These are phyloP conservation scores for Erysimum cheiri DNA, from an alignment of 441 rosid species.

Conservation along the genomic window DNA sequence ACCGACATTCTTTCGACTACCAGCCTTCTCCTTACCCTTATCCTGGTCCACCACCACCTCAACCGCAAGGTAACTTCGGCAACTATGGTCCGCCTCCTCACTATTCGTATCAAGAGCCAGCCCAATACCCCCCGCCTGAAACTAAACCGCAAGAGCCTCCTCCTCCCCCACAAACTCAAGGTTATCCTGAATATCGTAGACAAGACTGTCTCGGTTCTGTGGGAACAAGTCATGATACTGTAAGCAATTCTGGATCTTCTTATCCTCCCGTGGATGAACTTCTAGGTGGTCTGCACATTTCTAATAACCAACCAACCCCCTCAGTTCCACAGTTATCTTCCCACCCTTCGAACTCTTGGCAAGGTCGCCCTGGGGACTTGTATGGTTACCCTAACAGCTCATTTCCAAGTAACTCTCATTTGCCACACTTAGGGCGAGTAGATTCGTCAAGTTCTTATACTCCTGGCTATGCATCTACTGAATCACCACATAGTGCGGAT, in stretches of 20 bases:
- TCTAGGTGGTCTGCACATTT: slow-evolving; percentile 29
- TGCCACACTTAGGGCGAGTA: slow-evolving; percentile 47
- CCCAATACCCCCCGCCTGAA: slow-evolving; percentile 46
- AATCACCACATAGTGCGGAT: slow-evolving; percentile 48
- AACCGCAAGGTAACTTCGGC: slow-evolving; percentile 54
- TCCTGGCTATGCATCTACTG: slow-evolving; percentile 51
- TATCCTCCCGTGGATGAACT: slow-evolving; percentile 40
- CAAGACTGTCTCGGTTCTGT: slow-evolving; percentile 53
- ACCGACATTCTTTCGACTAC: slow-evolving; percentile 50
- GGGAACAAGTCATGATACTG: slow-evolving; percentile 28
- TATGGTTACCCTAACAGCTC: slow-evolving; percentile 75
- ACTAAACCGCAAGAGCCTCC: slow-evolving; percentile 47
- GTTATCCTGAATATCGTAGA: slow-evolving; percentile 49
- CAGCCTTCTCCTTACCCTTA: slow-evolving; percentile 47
- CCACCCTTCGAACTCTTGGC: slow-evolving; percentile 49
- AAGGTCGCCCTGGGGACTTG: slow-evolving; percentile 46
- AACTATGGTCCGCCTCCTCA: slow-evolving; percentile 46
- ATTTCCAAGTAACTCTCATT: slow-evolving; percentile 58
- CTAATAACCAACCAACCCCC: slow-evolving; percentile 31
- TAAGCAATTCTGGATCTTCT: slow-evolving; percentile 33
- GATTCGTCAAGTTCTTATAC: slow-evolving; percentile 52
- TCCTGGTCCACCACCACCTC: slow-evolving; percentile 40
- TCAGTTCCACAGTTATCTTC: slow-evolving; percentile 31
- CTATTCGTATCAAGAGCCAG: slow-evolving; percentile 50
- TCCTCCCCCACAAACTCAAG: slow-evolving; percentile 41